These are phyloP conservation scores for Aegle marmelos DNA, from an alignment of 345 rosid species.

Conservation along the genomic window DNA sequence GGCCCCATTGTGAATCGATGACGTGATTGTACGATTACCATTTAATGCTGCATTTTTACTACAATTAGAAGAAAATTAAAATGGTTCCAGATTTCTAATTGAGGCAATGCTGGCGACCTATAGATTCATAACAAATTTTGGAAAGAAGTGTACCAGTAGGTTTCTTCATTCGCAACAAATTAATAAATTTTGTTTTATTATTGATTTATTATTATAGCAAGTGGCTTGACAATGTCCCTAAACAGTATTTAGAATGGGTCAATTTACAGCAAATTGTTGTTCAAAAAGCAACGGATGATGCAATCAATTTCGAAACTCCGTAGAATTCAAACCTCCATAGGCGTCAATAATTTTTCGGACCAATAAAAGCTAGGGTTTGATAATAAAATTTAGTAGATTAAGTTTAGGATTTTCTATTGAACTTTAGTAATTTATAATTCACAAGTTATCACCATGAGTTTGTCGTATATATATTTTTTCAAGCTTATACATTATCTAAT, in stretches of 20 bases:
- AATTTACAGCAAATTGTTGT: too few relatives aligned
- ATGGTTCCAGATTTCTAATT: not conserved
- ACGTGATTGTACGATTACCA: not conserved
- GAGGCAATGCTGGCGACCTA: not conserved
- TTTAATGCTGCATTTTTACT: not conserved
- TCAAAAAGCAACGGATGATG: too few relatives aligned
- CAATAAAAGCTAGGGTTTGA: too few relatives aligned
- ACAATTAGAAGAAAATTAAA: too few relatives aligned
- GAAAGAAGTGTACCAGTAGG: not conserved
- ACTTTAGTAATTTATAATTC: not conserved
- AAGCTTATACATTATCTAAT: not conserved
- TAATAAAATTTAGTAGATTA: not conserved
- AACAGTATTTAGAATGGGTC: too few relatives aligned
- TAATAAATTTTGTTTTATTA: too few relatives aligned
- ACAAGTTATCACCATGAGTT: not conserved
- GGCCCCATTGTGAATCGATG: not conserved
- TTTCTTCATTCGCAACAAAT: not conserved
- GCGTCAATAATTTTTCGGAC: too few relatives aligned
- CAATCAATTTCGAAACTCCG: too few relatives aligned
- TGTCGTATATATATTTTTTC: not conserved
- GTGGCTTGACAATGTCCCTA: too few relatives aligned
- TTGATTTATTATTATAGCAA: too few relatives aligned
- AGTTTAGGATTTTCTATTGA: not conserved
- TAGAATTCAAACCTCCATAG: too few relatives aligned
- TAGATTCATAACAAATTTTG: not conserved